Evolutionary conservation across 768 basidiomycete species (phyloP), one percentile per base, ranked within the genome.

Genomic region (Russula foetens): DNA sequence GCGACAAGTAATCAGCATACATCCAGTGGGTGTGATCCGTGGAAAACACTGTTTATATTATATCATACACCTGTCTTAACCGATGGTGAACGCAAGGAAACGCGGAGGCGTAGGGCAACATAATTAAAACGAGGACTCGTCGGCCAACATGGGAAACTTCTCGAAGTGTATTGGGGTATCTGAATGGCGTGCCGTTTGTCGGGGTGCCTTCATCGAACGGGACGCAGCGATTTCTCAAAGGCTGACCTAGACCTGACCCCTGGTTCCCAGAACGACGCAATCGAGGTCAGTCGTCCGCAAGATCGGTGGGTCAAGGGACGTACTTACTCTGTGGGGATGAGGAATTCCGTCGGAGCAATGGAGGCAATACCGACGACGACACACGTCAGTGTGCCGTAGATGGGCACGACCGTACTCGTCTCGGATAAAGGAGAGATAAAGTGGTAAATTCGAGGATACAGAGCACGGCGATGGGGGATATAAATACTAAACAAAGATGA

Each of bases 391-490:
- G 55, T 56, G 33, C 5, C 9, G 6, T 26, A 47, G 55, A 2
- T 9, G 33, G 15, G 35, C 17, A 35, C 9, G 12, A 38, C 23
- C 33, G 24, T 29, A 23, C 46, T 39, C 55, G 38, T 14, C 48
- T 35, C 43, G 24, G 41, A 43, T 52, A 52, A 51, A 39, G 15
- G 45, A 39, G 54, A 55, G 56, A 67, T 53, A 64, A 58, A 51
- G 45, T 65, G 66, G 56, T 65, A 58, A 62, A 66, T 64, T 68
- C 67, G 76, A 75, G 73, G 72, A 66, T 75, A 75, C 58, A 71
- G 63, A 71, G 60, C 63, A 58, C 66, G 56, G 66, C 53, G 63
- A 59, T 62, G 66, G 53, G 53, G 50, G 70, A 60, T 66, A 64
- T 67, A 69, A 72, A 73, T 68, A 69, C 68, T 67, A 60, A 75